Conservation (phyloP, 2,329 filamentous ascomycete species). For the Talaromyces sp. region DNA sequence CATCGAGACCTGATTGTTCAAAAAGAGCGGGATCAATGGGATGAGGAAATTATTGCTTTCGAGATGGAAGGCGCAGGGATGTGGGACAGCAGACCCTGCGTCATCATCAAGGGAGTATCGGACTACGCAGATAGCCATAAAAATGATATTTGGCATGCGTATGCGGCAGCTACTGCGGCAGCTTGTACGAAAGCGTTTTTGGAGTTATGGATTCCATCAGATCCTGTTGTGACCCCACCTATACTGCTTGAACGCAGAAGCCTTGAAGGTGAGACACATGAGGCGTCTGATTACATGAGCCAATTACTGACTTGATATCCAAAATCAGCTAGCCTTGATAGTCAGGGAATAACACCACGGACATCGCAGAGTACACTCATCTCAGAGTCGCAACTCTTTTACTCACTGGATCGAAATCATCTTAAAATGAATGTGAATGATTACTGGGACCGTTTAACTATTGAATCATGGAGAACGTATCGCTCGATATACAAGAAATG, state of each 20-base stretch:
- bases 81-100: slow-evolving; percentile 13
- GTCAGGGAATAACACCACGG: neutral
- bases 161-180: slow-evolving; percentile 20
- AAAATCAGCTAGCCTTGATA: neutral
- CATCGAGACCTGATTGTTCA: slow-evolving; percentile 4
- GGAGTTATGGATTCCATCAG: slow-evolving; percentile 15
- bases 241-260: neutral
- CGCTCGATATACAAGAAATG: neutral
- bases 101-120: slow-evolving; percentile 19
- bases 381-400: neutral
- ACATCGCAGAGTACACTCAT: neutral
- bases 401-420: neutral
- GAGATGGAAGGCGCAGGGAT: slow-evolving; percentile 17
- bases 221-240: neutral
- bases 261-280: neutral
- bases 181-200: slow-evolving; percentile 15
- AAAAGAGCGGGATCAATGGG: neutral
- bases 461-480: slow-evolving; percentile 4
- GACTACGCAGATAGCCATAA: slow-evolving; percentile 22
- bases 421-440: neutral
- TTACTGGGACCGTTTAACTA: slow-evolving; percentile 8
- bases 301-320: neutral
- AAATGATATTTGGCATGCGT: slow-evolving; percentile 20
- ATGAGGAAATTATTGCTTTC: slow-evolving; percentile 10
- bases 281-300: neutral